These are phyloP conservation scores for Coelastrella sp. DNA, from an alignment of 139 green algal species.

Conservation along the genomic window DNA sequence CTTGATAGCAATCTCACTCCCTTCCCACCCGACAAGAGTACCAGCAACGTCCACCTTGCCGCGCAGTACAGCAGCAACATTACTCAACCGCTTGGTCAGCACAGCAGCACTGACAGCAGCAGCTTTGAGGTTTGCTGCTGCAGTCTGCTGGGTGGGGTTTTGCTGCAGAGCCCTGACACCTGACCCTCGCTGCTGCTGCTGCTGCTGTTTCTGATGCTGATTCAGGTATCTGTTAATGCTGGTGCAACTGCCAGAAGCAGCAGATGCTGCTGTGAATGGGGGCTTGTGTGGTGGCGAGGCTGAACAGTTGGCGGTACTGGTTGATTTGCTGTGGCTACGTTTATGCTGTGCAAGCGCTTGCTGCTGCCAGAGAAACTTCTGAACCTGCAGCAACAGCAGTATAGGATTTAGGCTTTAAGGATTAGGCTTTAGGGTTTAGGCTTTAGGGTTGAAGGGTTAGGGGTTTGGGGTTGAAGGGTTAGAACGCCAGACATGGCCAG, in stretches of 20 bases:
- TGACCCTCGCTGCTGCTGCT: conserved; percentile 3
- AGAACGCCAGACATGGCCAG: too few relatives aligned
- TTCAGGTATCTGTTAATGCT: not conserved
- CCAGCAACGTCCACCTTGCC: not conserved
- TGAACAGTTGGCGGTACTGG: not conserved
- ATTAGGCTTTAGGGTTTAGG: too few relatives aligned
- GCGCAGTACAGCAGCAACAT: conserved; percentile 11
- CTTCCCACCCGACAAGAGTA: conserved; percentile 14
- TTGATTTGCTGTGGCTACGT: not conserved
- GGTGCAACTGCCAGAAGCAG: not conserved
- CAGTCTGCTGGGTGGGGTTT: not conserved
- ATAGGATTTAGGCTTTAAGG: too few relatives aligned
- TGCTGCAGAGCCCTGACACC: not conserved
- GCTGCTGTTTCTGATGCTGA: not conserved
- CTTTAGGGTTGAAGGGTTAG: too few relatives aligned
- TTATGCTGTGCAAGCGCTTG: conserved; percentile 25
- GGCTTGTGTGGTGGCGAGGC: not conserved
- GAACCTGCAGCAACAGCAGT: conserved; percentile 1
- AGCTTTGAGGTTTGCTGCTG: not conserved
- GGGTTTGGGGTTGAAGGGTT: too few relatives aligned
- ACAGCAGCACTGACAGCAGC: conserved; percentile 1
- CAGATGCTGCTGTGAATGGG: not conserved
- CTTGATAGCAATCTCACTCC: not conserved
- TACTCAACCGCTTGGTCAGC: conserved; percentile 1
- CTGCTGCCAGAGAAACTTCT: conserved; percentile 39